A percentile compares a stretch with the other conserved stretches of the same genome.
Evolutionary conservation across 2,329 filamentous ascomycete genomes (phyloP).

Genomic region (Aureobasidium zeae): DNA sequence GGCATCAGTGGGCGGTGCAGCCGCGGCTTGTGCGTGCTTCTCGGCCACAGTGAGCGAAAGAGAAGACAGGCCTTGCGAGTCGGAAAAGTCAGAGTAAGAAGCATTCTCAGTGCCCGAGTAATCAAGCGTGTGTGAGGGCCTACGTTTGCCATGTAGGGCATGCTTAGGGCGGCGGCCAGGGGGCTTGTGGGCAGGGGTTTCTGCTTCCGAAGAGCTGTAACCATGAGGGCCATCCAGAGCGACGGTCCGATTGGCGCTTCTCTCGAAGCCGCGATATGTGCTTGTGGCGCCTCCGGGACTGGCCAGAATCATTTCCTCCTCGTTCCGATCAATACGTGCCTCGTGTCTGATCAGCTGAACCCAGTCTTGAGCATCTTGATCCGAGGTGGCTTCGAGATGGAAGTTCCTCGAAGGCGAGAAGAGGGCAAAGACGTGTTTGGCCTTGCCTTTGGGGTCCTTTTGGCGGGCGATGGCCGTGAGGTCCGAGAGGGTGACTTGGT

Average conservation of each 20-base stretch:
- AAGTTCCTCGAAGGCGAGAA: conserved; percentile 88
- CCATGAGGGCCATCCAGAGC: conserved; percentile 18
- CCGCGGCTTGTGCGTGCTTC: conserved; percentile 18
- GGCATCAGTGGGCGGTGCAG: conserved; percentile 24
- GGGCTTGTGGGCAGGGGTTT: conserved; percentile 18
- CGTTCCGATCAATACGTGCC: conserved; percentile 77
- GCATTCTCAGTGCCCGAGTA: conserved; percentile 59
- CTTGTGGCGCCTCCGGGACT: conserved; percentile 51
- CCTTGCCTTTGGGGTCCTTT: conserved; percentile 79
- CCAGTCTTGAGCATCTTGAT: conserved; percentile 75
- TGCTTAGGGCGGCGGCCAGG: conserved; percentile 11
- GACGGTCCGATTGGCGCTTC: conserved; percentile 20
- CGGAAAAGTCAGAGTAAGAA: conserved; percentile 78
- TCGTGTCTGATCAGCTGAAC: conserved; percentile 69
- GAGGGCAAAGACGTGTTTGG: conserved; percentile 79
- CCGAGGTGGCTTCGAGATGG: conserved; percentile 69
- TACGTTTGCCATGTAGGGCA: conserved; percentile 32
- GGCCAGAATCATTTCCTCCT: conserved; percentile 69
- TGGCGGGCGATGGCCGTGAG: conserved; percentile 84
- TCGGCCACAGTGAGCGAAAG: conserved; percentile 23
- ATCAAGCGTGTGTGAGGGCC: conserved; percentile 50
- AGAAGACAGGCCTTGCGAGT: conserved; percentile 26
- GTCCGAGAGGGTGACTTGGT: conserved; percentile 80
- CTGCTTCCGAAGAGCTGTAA: conserved; percentile 41
- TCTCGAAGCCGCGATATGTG: conserved; percentile 36